These are phyloP conservation scores for Pseudoturritis turrita DNA, from an alignment of 345 rosid genomes.

Conservation along the genomic window DNA sequence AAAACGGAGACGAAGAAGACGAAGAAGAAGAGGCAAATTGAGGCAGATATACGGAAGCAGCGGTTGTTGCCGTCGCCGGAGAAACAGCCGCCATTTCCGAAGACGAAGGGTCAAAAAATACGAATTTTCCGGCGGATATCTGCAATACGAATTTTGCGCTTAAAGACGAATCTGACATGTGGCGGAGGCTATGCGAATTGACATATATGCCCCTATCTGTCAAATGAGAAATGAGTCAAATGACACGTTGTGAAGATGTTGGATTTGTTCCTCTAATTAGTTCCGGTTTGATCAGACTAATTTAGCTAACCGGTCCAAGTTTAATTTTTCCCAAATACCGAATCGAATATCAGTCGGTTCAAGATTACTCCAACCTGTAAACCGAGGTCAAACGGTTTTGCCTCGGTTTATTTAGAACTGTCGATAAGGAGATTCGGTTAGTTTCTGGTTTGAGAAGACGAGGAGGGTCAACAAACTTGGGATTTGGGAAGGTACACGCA, in stretches of 20 bases:
- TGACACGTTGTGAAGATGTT: constrained; percentile 17
- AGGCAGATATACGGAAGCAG: constrained; percentile 13
- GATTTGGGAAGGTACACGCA: constrained; percentile 13
- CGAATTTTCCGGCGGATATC: constrained; percentile 24
- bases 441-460: neutral
- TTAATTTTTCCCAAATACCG: neutral
- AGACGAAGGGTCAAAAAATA: constrained; percentile 20
- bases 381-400: neutral
- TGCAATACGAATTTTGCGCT: constrained; percentile 1
- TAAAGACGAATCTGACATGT: neutral
- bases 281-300: neutral
- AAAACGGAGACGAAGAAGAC: constrained; percentile 8
- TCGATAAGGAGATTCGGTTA: neutral
- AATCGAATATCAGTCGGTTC: neutral
- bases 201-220: constrained; percentile 25
- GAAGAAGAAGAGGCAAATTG: neutral
- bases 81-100: constrained; percentile 34
- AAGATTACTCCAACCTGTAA: neutral
- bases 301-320: neutral
- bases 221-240: constrained; percentile 21
- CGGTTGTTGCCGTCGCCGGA: constrained; percentile 25
- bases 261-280: neutral
- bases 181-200: neutral
- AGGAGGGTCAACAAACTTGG: neutral
- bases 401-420: neutral